phyloP scores from a whole-genome alignment of 2,329 filamentous ascomycete species.

The Sporothrix luriei region DNA sequence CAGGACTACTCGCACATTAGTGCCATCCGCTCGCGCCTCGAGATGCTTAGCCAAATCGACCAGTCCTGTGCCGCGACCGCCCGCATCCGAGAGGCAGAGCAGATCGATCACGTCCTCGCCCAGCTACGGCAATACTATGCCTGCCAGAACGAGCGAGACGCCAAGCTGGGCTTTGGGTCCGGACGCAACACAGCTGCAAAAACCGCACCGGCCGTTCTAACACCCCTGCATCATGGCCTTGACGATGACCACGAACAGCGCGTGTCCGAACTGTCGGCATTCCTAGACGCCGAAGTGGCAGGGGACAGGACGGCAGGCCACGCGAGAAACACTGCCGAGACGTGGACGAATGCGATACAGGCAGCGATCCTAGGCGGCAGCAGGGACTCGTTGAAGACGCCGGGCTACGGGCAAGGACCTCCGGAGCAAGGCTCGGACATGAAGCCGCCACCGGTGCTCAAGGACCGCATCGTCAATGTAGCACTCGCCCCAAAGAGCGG shows the following conservation, averaged over 20 bases:
- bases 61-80: conserved; percentile 19
- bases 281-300: conserved; percentile 27
- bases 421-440: conserved; percentile 13
- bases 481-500: conserved; percentile 1
- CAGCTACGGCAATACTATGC: conserved; percentile 30
- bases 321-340: neutral
- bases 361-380: neutral
- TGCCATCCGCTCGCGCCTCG: conserved; percentile 27
- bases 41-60: conserved; percentile 30
- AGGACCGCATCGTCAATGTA: conserved; percentile 5
- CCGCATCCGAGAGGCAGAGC: conserved; percentile 29
- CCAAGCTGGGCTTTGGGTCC: neutral
- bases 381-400: conserved; percentile 14
- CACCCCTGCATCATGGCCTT: neutral
- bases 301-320: neutral
- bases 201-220: neutral
- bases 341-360: neutral
- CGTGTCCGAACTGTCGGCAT: conserved; percentile 28
- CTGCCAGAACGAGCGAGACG: neutral
- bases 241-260: conserved; percentile 27
- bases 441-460: conserved; percentile 29
- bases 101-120: conserved; percentile 25
- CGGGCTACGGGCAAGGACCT: neutral
- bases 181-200: neutral
- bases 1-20: conserved; percentile 31